These are phyloP conservation scores for Clavispora vitiphila DNA, from an alignment of 805 yeast genomes.

Conservation along the genomic window DNA sequence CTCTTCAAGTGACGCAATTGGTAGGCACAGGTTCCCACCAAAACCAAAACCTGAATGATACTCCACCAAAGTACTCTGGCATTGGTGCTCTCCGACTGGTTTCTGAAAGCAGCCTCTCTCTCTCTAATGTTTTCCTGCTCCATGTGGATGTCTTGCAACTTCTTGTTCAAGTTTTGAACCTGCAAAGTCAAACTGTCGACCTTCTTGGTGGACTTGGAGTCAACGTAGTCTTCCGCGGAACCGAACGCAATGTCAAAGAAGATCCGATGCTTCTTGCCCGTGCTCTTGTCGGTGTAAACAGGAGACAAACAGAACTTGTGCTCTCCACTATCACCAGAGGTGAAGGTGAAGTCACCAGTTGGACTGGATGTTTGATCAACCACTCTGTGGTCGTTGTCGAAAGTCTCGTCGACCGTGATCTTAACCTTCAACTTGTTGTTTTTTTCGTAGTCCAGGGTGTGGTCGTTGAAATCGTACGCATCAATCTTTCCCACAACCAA, in stretches of 20 bases:
- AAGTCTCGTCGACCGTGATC: constrained; percentile 47
- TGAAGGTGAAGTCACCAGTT: constrained; percentile 69
- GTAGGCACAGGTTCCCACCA: constrained; percentile 65
- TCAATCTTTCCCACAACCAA: constrained; percentile 73
- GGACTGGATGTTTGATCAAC: constrained; percentile 59
- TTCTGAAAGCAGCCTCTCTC: constrained; percentile 72
- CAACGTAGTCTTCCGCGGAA: constrained; percentile 56
- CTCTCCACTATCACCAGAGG: constrained; percentile 79
- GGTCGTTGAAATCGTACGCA: constrained; percentile 55
- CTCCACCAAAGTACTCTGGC: constrained; percentile 71
- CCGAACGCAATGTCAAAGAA: constrained; percentile 70
- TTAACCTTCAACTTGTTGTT: constrained; percentile 56
- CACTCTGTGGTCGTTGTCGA: constrained; percentile 79
- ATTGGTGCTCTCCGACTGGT: constrained; percentile 73
- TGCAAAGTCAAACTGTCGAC: constrained; percentile 50
- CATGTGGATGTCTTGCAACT: constrained; percentile 51
- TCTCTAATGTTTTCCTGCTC: constrained; percentile 71
- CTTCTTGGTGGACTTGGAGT: constrained; percentile 54
- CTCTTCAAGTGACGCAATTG: constrained; percentile 74
- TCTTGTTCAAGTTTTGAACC: constrained; percentile 51
- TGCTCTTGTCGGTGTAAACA: constrained; percentile 63
- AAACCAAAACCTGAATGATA: constrained; percentile 60
- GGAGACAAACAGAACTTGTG: constrained; percentile 73
- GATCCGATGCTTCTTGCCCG: constrained; percentile 58
- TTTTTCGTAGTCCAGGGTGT: constrained; percentile 43